Conservation (phyloP, 441 rosid species). For the Eugenia klotzschiana region DNA sequence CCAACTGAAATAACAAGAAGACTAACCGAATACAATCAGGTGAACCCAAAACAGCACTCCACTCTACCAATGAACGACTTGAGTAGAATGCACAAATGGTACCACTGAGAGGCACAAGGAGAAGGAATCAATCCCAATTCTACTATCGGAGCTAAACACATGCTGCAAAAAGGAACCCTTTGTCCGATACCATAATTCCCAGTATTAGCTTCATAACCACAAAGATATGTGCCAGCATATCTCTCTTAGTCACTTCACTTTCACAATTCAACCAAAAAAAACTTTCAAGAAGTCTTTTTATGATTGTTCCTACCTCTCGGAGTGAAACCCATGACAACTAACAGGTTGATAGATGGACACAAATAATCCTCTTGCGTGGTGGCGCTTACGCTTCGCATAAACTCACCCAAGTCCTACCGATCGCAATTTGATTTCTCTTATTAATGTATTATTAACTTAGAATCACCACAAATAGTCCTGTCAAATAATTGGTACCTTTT, state of each 20-base stretch:
- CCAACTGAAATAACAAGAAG: background rate
- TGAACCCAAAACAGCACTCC: background rate
- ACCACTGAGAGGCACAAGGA: background rate
- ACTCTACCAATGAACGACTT: background rate
- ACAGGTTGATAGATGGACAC: background rate
- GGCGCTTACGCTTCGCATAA: background rate
- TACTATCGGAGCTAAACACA: background rate
- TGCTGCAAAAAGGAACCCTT: background rate
- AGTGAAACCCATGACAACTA: background rate
- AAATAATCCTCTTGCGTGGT: background rate
- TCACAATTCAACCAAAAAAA: too few relatives aligned
- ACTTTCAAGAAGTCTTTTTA: background rate
- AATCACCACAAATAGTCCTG: background rate
- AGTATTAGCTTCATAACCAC: background rate
- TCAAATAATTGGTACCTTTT: background rate
- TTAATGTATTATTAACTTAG: background rate
- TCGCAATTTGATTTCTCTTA: background rate
- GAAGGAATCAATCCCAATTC: background rate
- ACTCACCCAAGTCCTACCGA: background rate
- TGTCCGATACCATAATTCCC: background rate
- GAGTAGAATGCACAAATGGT: background rate
- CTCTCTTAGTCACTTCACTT: background rate
- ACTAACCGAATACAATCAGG: background rate
- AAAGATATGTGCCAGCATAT: background rate
- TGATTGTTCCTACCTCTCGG: background rate